Base-by-base conservation (phyloP, 106 monocot species). In the Allium cepa region DNA sequence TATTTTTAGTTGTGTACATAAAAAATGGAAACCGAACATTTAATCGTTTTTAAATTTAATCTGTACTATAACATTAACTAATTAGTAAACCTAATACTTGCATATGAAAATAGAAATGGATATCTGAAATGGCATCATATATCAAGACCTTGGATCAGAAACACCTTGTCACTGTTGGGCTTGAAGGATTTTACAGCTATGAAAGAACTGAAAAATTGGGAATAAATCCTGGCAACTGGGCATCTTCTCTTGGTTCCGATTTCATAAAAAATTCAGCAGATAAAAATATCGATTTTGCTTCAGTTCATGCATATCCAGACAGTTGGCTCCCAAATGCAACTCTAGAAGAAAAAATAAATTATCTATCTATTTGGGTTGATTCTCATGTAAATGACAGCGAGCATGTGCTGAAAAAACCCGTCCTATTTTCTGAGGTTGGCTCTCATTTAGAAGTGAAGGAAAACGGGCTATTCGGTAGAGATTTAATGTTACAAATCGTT, bases 231-330 rank as follows among this genome's bases (percentile, higher is more conserved):
- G 95, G 95, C 7, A 70, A 72, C 4, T 94, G 94, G 94, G 94
- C 94, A 49, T 72, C 79, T 68, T 76, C 78, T 48, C 77, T 96
- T 58, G 83, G 95, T 53, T 88, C 95, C 22, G 91, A 96, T 80
- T 96, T 96, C 63, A 80, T 91, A 56, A 79, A 85, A 62, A 96
- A 96, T 58, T 91, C 91, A 50, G 85, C 79, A 0, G 62, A 57
- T 62, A 66, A 79, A 48, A 64, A 83, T 45, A 88, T 96, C 45
- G 95, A 91, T 78, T 96, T 96, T 79, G 88, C 91, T 74, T 88
- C 95, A 45, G 91, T 88, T 45, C 95, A 96, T 84, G 88, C 95
- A 59, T 96, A 96, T 78, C 95, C 95, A 50, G 95, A 96, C 82
- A 88, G 70, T 71, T 96, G 95, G 95, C 77, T 96, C 6, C 95